Evolutionary conservation across 495 filamentous ascomycete species (phyloP).

Genomic region (Aspergillus mulundensis): DNA sequence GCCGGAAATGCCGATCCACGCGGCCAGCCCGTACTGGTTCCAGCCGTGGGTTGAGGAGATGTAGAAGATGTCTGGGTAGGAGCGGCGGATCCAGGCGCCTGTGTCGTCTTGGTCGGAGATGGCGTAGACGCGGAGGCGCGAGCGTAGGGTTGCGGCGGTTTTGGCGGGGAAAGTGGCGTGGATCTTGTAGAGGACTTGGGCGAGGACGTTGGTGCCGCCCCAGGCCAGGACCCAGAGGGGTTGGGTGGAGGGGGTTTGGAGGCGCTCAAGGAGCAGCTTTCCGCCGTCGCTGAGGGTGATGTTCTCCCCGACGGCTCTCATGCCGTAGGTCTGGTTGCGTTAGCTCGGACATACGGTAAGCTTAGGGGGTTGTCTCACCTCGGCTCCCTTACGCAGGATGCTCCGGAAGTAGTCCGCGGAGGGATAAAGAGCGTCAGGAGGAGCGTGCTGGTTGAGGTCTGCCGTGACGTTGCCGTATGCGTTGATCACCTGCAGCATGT

Average conservation of each 20-base stretch:
- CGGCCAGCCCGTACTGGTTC: slow-evolving; percentile 37
- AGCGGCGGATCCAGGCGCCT: slow-evolving; percentile 37
- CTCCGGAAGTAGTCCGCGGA: too few species aligned
- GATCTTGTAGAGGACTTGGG: too few species aligned
- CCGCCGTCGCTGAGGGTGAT: slow-evolving; percentile 28
- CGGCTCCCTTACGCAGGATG: too few species aligned
- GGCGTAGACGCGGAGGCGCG: slow-evolving; percentile 15
- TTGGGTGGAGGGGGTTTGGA: neutral
- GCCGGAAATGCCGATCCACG: slow-evolving; percentile 43
- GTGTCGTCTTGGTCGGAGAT: slow-evolving; percentile 47
- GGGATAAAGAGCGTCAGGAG: slow-evolving; percentile 29
- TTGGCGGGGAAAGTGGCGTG: slow-evolving; percentile 26
- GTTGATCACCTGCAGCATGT: slow-evolving; percentile 35
- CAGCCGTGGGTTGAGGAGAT: slow-evolving; percentile 41
- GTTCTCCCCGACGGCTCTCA: slow-evolving; percentile 2
- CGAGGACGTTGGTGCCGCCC: slow-evolving; percentile 44
- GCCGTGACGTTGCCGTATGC: slow-evolving; percentile 34
- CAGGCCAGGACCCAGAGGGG: slow-evolving; percentile 41
- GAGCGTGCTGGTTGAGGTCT: slow-evolving; percentile 38
- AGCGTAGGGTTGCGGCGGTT: too few species aligned
- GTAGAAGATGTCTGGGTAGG: slow-evolving; percentile 42
- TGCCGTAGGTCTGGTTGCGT: too few species aligned
- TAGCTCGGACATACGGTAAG: too few species aligned
- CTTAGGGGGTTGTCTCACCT: too few species aligned
- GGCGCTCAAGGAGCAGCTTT: slow-evolving; percentile 26